Evolutionary conservation across 179 eudicot species (phyloP).

Genomic region (Spinacia oleracea): DNA sequence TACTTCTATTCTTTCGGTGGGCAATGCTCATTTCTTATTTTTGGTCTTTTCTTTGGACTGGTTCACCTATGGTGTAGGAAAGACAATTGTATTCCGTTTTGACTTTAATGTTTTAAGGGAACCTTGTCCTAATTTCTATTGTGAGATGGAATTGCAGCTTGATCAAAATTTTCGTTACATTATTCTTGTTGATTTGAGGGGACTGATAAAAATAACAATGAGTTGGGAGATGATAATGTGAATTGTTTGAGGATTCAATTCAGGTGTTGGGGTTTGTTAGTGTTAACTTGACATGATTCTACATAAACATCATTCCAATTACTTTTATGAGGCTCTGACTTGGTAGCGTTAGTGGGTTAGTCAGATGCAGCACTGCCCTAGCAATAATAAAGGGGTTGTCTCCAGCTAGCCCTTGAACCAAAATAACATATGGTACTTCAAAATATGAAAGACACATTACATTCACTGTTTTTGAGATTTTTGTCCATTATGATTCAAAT

Average conservation of each 20-base stretch:
- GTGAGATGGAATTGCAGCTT: not conserved
- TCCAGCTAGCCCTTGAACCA: not conserved
- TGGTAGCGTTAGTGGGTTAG: not conserved
- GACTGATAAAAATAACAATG: not conserved
- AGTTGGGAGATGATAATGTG: too few species aligned
- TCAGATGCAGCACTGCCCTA: not conserved
- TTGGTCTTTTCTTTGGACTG: not conserved
- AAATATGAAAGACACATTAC: not conserved
- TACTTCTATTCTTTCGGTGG: not conserved
- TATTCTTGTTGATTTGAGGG: not conserved
- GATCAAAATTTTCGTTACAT: not conserved
- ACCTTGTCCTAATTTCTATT: not conserved
- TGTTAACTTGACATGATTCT: not conserved
- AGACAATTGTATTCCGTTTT: not conserved
- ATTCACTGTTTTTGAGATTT: not conserved
- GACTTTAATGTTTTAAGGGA: not conserved
- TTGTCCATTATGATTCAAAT: too few species aligned
- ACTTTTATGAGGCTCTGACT: not conserved
- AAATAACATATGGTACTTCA: not conserved
- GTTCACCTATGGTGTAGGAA: not conserved
- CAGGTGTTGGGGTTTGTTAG: not conserved
- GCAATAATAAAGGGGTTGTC: not conserved
- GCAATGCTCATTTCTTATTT: not conserved
- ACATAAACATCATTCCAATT: not conserved
- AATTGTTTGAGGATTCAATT: not conserved